These are phyloP conservation scores for Leishmania tarentolae DNA, from an alignment of 208 protist genomes.

Conservation along the genomic window DNA sequence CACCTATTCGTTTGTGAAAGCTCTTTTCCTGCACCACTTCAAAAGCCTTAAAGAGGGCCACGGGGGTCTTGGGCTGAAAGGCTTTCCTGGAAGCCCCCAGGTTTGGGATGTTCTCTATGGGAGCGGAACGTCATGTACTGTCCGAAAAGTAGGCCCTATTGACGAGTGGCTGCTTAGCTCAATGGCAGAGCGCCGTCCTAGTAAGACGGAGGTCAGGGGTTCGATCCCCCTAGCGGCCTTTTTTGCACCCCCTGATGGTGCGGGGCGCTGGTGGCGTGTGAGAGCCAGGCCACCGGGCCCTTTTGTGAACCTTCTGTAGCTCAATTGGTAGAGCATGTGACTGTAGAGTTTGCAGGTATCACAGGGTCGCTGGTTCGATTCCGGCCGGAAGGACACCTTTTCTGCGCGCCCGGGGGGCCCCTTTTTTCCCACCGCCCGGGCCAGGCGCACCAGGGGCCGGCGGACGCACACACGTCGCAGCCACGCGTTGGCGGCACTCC, in stretches of 20 bases:
- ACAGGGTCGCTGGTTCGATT: conserved; percentile 73
- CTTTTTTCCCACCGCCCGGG: conserved; percentile 6
- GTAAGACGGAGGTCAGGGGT: conserved; percentile 90
- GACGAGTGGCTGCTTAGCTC: conserved; percentile 78
- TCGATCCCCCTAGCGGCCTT: conserved; percentile 87
- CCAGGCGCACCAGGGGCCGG: no score
- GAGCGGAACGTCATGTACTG: no score
- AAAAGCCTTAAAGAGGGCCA: no score
- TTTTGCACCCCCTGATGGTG: conserved; percentile 17
- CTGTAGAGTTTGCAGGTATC: conserved; percentile 62
- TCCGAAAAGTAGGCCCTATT: no score
- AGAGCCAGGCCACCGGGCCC: no score
- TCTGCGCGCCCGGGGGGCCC: no score
- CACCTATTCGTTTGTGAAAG: no score
- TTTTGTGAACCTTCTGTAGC: conserved; percentile 38
- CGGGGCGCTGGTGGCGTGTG: neutral
- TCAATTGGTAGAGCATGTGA: conserved; percentile 74
- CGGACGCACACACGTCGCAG: neutral
- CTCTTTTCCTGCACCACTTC: no score
- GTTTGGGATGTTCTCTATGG: no score
- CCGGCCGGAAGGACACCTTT: conserved; percentile 52
- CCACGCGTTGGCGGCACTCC: neutral
- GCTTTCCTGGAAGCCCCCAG: no score
- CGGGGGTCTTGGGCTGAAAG: no score
- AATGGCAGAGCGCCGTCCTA: conserved; percentile 93